Evolutionary conservation across 805 yeast species (phyloP), one percentile per base, ranked within the genome.

Genomic region (Teunomyces stri): DNA sequence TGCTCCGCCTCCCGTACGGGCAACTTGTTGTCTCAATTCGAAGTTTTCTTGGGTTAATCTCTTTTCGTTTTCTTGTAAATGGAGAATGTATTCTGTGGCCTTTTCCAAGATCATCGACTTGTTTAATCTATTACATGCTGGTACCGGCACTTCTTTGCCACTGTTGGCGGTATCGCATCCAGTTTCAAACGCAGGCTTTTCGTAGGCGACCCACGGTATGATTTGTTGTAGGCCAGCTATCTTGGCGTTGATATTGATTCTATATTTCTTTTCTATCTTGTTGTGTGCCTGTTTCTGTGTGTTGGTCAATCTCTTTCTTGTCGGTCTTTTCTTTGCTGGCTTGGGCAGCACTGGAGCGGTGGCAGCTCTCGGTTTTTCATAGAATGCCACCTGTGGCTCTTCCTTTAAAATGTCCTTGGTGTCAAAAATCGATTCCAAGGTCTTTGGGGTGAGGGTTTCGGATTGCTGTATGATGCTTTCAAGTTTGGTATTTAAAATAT

Each of bases 221-320:
- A 84, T 72, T 55, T 76, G 78, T 58, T 83, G 87, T 45, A 84
- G 65, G 27, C 82, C 81, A 3, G 86, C 86, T 47, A 85, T 85
- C 61, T 83, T 84, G 10, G 86, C 80, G 60, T 84, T 84, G 61
- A 85, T 83, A 62, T 84, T 84, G 50, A 82, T 83, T 60, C 89
- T 70, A 62, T 85, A 84, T 49, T 84, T 76, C 60, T 84, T 82
- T 59, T 85, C 90, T 51, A 85, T 82, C 63, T 80, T 81, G 66
- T 84, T 84, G 60, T 85, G 91, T 0, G 88, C 88, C 56, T 80
- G 80, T 54, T 84, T 82, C 64, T 84, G 89, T 53, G 75, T 74
- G 5, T 72, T 71, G 6, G 84, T 78, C 46, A 80, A 61, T 62
- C 82, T 72, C 64, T 80, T 80, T 59, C 84, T 66, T 40, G 78